Evolutionary conservation across 768 basidiomycete species (phyloP), one percentile per base, ranked within the genome.

Genomic region (Cystobasidium onofrii): DNA sequence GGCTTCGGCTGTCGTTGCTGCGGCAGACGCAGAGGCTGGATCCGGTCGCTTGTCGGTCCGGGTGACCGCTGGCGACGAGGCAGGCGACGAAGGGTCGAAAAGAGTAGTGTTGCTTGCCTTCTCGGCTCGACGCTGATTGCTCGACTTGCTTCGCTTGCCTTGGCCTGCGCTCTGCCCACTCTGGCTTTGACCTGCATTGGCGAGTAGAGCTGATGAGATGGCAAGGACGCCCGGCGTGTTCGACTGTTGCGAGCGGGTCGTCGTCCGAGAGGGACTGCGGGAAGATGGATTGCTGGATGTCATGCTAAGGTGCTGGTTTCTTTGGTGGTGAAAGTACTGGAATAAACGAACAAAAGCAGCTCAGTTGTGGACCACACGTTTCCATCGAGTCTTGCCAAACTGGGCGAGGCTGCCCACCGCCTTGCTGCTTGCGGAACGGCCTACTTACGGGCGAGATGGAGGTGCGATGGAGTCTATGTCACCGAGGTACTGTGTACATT

Each of bases 121-220:
- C 6, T 64, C n/a, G 63, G 25, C 63, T 36, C 25, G 27, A 18
- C 63, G 33, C 23, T 64, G 63, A 64, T 9, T 64, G 17, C 13
- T 15, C 6, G 34, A 18, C 23, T 64, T 64, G 63, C 63, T 41
- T 31, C 63, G 63, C 41, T 64, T 64, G 34, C 63, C 34, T 27
- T 9, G 39, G 9, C 10, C 23, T 17, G 63, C 25, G n/a, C 31
- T 41, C n/a, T 36, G 46, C 46, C 46, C 46, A 20, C 46, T 50
- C 46, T 50, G 46, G 46, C 46, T 64, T 33, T 34, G 31, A 17
- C 15, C 20, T 39, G 63, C 29, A 41, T 34, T 39, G 25, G 33
- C 34, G 41, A 64, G 63, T 34, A 64, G 39, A 23, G 63, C 63
- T 10, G 63, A 43, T 17, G 63, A 64, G 25, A 64, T 34, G 41